Evolutionary conservation across 2,329 filamentous ascomycete species (phyloP), one percentile per base, ranked within the genome.

Genomic region (Pyricularia sp.): DNA sequence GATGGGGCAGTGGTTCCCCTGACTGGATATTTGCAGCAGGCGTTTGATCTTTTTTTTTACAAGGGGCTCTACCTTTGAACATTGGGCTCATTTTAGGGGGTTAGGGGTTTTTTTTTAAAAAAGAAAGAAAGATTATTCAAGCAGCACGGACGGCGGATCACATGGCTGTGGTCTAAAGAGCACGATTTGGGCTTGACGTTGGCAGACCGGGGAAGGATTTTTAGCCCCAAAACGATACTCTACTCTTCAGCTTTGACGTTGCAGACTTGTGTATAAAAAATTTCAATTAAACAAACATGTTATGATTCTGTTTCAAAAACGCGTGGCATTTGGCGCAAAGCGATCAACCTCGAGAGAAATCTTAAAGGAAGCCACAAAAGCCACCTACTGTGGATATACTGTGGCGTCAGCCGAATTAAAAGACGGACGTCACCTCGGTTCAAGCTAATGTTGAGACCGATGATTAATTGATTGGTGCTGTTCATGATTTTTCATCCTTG

Each of bases 21-120:
- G 26, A 63, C 59, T 63, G 59, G 59, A 63, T 63, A 63, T 63
- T 63, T 63, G 59, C 59, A 63, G 59, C 59, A 26, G 59, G 59
- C 59, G 59, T 63, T 63, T 63, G 25, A 26, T 63, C 25, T 25
- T 58, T 61, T 59, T 33, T 33, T n/a, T 50, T n/a, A 20, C 17
- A n/a, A n/a, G 42, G 36, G 42, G 42, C 42, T 50, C 42, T 50
- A n/a, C 26, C 59, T 14, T 63, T 63, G 59, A 26, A 63, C 59
- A 28, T 61, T 59, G 26, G 59, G 59, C 25, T 26, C 14, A 28
- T 61, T 26, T 26, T 7, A 17, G 59, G 23, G 23, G 59, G 11
- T 61, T 63, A 26, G 12, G 25, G 59, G 26, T 12, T 26, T 55
- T 61, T 23, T 26, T 25, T 26, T 4, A 5, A 63, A 61, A 61